Evolutionary conservation across 208 protist genomes (phyloP).

Genomic region (Porcisia deanei): DNA sequence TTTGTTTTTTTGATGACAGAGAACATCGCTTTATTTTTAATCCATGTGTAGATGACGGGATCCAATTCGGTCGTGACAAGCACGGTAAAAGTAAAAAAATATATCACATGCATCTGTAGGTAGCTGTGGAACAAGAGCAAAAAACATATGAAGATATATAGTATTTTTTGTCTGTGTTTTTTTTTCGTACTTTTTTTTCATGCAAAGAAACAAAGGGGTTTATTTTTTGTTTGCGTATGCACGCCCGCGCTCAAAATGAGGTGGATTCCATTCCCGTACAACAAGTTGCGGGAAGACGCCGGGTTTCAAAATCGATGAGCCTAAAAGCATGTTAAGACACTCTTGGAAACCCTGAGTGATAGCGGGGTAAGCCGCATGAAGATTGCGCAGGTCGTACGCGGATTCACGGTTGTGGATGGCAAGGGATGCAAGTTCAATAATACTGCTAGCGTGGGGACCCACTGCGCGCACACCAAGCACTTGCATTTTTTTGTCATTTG

Average conservation of each 20-base stretch:
- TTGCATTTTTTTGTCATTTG: constrained; percentile 88
- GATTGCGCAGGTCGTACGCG: constrained; percentile 65
- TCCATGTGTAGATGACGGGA: background rate
- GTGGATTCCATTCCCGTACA: constrained; percentile 78
- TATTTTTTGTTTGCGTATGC: constrained; percentile 32
- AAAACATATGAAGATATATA: background rate
- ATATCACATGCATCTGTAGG: too few species aligned
- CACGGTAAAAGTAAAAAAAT: background rate
- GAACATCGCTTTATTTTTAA: too few species aligned
- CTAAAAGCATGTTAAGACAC: constrained; percentile 89
- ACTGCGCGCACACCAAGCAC: constrained; percentile 89
- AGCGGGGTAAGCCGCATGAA: constrained; percentile 83
- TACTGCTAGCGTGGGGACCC: constrained; percentile 85
- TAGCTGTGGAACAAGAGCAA: too few species aligned
- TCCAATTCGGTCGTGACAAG: background rate
- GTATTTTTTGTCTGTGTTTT: background rate
- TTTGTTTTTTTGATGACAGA: too few species aligned
- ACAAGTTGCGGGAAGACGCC: constrained; percentile 82
- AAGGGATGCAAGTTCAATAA: constrained; percentile 88
- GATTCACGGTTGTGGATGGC: constrained; percentile 88
- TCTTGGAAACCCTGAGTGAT: constrained; percentile 91
- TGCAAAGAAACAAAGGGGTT: constrained; percentile 2
- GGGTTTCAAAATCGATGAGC: constrained; percentile 85
- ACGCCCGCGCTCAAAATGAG: constrained; percentile 70
- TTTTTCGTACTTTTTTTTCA: background rate